phyloP scores from a whole-genome alignment of 306 rosid species.

The Vigna nakashimae region DNA sequence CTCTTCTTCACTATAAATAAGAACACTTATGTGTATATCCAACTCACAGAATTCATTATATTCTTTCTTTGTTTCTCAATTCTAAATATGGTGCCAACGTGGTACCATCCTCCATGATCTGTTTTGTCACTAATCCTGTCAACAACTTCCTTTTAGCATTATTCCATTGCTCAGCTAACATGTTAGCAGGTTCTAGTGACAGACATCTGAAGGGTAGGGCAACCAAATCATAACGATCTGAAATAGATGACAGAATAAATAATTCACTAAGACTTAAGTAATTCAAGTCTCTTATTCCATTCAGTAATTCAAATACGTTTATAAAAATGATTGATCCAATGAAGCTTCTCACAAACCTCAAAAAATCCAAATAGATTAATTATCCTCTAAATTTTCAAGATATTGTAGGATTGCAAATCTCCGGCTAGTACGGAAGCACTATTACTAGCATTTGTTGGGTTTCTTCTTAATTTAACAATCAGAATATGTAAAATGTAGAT shows the following conservation, averaged over 20 bases:
- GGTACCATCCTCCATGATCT: too few relatives aligned
- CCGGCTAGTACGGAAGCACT: constrained; percentile 16
- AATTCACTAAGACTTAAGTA: constrained; percentile 2
- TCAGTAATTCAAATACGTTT: constrained; percentile 4
- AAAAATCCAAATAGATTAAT: constrained; percentile 15
- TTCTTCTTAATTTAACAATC: constrained; percentile 24
- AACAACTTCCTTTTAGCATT: constrained; percentile 2
- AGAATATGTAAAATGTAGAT: constrained; percentile 15
- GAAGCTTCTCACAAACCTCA: constrained; percentile 23
- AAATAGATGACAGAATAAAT: not conserved
- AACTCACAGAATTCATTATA: too few relatives aligned
- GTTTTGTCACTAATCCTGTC: too few relatives aligned
- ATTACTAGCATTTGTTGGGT: constrained; percentile 20
- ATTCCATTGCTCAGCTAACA: constrained; percentile 22
- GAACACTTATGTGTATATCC: too few relatives aligned
- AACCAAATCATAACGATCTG: constrained; percentile 1
- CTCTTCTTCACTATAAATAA: too few relatives aligned
- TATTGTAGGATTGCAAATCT: constrained; percentile 27
- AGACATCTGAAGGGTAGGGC: constrained; percentile 17
- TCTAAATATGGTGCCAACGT: too few relatives aligned
- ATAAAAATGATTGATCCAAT: constrained; percentile 18
- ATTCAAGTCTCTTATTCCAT: not conserved
- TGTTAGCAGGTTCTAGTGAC: constrained; percentile 13
- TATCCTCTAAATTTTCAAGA: constrained; percentile 25
- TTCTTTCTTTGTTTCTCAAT: too few relatives aligned